Evolutionary conservation across 2,329 filamentous ascomycete genomes (phyloP).

Genomic region (Aaosphaeria pasadenensis): DNA sequence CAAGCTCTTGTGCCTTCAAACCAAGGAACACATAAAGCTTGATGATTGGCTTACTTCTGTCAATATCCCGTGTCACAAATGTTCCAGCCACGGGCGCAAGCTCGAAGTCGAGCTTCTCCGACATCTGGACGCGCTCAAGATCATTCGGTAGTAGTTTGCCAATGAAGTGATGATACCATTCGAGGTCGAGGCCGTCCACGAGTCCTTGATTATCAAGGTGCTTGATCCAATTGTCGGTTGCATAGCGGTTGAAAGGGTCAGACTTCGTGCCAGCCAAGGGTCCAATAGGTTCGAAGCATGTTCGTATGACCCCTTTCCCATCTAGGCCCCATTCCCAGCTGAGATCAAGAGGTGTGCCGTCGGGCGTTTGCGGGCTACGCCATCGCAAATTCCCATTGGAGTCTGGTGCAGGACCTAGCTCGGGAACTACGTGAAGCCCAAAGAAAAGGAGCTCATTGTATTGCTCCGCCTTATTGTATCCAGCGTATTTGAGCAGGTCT

Average conservation of each 20-base stretch:
- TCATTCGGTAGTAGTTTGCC: slow-evolving; percentile 4
- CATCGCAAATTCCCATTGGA: slow-evolving; percentile 2
- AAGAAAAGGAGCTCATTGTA: no score
- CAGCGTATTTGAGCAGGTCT: no score
- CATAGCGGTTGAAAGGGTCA: slow-evolving; percentile 8
- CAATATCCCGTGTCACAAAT: slow-evolving; percentile 10
- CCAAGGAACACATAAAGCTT: slow-evolving; percentile 10
- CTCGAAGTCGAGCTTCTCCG: slow-evolving; percentile 7
- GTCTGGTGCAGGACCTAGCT: no score
- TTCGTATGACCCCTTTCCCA: slow-evolving; percentile 9
- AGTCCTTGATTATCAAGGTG: slow-evolving; percentile 7
- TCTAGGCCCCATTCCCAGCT: slow-evolving; percentile 13
- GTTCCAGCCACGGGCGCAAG: slow-evolving; percentile 10
- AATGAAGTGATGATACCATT: slow-evolving; percentile 10
- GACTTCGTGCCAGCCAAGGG: slow-evolving; percentile 5
- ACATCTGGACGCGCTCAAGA: slow-evolving; percentile 6
- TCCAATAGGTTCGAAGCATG: slow-evolving; percentile 10
- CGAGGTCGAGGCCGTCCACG: slow-evolving; percentile 8
- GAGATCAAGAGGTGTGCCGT: slow-evolving; percentile 10
- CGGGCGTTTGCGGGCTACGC: slow-evolving; percentile 10
- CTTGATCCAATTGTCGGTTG: slow-evolving; percentile 8
- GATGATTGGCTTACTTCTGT: slow-evolving; percentile 7
- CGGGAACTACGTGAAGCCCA: no score
- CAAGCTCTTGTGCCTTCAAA: slow-evolving; percentile 7
- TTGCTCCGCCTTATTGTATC: no score